phyloP scores from a whole-genome alignment of 2,329 filamentous ascomycete species.

The Aspergillus sp. region DNA sequence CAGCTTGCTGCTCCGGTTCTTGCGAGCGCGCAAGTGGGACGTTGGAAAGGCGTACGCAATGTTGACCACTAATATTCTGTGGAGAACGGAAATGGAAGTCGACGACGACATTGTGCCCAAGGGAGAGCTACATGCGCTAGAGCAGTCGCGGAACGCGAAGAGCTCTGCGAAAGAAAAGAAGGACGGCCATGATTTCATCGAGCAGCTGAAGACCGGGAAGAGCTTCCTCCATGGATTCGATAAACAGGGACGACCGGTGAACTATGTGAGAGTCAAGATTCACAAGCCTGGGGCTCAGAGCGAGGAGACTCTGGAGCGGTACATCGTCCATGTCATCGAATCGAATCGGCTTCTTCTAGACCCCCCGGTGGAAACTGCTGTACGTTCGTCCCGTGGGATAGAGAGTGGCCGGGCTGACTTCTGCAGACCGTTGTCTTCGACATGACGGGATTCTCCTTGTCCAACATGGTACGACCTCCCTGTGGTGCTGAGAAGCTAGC shows the following conservation, averaged over 20 bases:
- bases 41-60: constrained; percentile 82
- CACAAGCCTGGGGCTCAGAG: constrained; percentile 76
- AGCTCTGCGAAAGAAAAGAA: constrained; percentile 55
- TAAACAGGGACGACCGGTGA: constrained; percentile 75
- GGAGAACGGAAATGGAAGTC: constrained; percentile 67
- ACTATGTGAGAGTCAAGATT: constrained; percentile 70
- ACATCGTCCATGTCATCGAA: constrained; percentile 90
- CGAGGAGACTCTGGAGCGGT: constrained; percentile 72
- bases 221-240: constrained; percentile 85
- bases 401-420: constrained; percentile 11
- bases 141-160: constrained; percentile 44
- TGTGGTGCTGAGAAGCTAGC: not conserved
- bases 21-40: constrained; percentile 85
- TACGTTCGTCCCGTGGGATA: constrained; percentile 41
- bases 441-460: constrained; percentile 84
- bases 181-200: constrained; percentile 65
- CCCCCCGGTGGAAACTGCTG: constrained; percentile 79
- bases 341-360: constrained; percentile 75
- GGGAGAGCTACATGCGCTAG: constrained; percentile 60
- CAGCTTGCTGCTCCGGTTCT: constrained; percentile 66
- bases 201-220: constrained; percentile 81
- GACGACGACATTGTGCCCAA: constrained; percentile 77
- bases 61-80: constrained; percentile 83
- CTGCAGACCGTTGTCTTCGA: constrained; percentile 79
- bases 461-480: constrained; percentile 66